These are phyloP conservation scores for Psidium guajava DNA, from an alignment of 345 rosid species.

Conservation along the genomic window DNA sequence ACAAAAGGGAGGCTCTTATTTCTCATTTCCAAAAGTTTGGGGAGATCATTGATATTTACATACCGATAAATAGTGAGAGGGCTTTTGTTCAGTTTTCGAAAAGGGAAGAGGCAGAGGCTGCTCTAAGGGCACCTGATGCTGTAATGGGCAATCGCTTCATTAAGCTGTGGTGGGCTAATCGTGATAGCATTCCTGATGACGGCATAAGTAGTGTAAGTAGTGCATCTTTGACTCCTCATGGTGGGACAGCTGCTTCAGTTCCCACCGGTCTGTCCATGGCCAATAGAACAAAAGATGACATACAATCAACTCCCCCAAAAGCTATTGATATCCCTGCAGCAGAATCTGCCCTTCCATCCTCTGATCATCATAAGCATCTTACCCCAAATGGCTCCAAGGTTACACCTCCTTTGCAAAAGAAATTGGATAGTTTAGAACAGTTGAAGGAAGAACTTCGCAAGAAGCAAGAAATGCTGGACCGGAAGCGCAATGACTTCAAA, in stretches of 20 bases:
- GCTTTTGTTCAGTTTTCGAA: constrained; percentile 97
- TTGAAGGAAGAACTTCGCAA: constrained; percentile 80
- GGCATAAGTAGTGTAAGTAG: constrained; percentile 30
- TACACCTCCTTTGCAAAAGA: constrained; percentile 53
- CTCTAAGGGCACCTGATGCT: constrained; percentile 91
- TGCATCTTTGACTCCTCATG: constrained; percentile 25
- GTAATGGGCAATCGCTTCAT: constrained; percentile 99
- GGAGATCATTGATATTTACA: constrained; percentile 84
- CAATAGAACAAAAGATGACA: constrained; percentile 42
- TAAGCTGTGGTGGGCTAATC: constrained; percentile 97
- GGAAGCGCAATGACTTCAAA: constrained; percentile 73
- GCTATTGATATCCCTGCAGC: constrained; percentile 17
- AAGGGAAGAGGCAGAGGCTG: constrained; percentile 96
- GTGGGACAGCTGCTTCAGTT: constrained; percentile 22
- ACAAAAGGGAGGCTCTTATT: constrained; percentile 78
- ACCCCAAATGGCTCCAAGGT: constrained; percentile 40
- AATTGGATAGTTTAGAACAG: constrained; percentile 60
- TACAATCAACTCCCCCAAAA: constrained; percentile 26
- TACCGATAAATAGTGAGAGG: constrained; percentile 65
- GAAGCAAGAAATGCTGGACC: constrained; percentile 88
- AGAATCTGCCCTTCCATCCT: constrained; percentile 26
- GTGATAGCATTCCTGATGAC: constrained; percentile 71
- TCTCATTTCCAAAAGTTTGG: constrained; percentile 92
- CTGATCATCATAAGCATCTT: constrained; percentile 39
- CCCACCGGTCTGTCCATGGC: constrained; percentile 21